Evolutionary conservation across 1,284 basidiomycete genomes (phyloP).

Genomic region (Megacollybia platyphylla): DNA sequence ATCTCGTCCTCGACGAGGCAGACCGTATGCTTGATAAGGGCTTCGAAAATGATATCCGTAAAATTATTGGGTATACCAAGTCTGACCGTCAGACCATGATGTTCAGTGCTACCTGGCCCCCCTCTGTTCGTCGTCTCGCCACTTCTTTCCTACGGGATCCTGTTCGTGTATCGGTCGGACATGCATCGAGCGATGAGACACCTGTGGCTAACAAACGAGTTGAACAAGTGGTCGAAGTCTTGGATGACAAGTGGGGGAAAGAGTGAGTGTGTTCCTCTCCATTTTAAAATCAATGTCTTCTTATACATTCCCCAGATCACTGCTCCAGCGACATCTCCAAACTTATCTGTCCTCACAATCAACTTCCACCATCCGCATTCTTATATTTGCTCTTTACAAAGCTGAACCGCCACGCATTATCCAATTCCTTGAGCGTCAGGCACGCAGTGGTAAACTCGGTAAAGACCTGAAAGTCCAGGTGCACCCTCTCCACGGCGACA

Average conservation of each 20-base stretch:
- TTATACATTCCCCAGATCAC: constrained; percentile 32
- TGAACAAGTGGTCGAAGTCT: constrained; percentile 78
- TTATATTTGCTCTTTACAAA: constrained; percentile 97
- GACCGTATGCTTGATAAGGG: constrained; percentile 98
- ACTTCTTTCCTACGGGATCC: constrained; percentile 82
- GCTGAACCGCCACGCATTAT: constrained; percentile 91
- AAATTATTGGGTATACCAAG: constrained; percentile 77
- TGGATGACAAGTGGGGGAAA: constrained; percentile 80
- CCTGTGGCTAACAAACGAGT: constrained; percentile 91
- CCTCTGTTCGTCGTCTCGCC: constrained; percentile 89
- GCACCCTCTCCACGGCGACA: constrained; percentile 86
- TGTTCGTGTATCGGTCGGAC: constrained; percentile 88
- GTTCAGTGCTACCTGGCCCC: constrained; percentile 99
- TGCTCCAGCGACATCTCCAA: constrained; percentile 54
- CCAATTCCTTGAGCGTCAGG: constrained; percentile 58
- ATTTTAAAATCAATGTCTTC: constrained; percentile 3
- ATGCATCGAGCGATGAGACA: constrained; percentile 50
- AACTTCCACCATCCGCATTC: constrained; percentile 49
- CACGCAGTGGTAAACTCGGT: constrained; percentile 21
- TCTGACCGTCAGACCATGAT: constrained; percentile 81
- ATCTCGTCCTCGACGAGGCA: constrained; percentile 94
- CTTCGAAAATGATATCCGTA: constrained; percentile 96
- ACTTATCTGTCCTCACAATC: constrained; percentile 53
- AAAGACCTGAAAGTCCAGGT: constrained; percentile 43
- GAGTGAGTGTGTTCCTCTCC: constrained; percentile 41